Base-by-base conservation (phyloP, 305 asterid species). In the Fraxinus albicans region DNA sequence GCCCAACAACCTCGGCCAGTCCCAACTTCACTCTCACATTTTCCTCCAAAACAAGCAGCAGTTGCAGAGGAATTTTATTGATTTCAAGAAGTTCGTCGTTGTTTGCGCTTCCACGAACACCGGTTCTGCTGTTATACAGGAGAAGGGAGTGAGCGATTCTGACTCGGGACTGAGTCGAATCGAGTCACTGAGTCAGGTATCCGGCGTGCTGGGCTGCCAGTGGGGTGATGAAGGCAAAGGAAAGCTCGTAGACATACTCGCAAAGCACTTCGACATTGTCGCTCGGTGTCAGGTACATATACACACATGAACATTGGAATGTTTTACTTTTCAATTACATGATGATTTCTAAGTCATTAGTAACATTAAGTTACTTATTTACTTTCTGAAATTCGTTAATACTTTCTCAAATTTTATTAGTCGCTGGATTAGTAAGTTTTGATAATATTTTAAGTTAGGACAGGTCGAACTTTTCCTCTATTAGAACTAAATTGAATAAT, bases 191-290 rank as follows among this genome's bases (percentile, higher is more conserved):
- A 92, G 97, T 84, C 97, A 96, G 80, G 99, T 96, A 8, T 95
- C 99, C 1, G 99, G 98, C 55, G 98, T 95, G 58, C 89, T 96
- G 53, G 98, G 99, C 33, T 91, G 94, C 79, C 99, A 96, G 85
- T 96, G 98, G 99, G 99, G 99, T 13, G 99, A 96, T 87, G 99
- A 96, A 87, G 98, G 98, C 17, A 96, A 96, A 86, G 98, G 99
- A 33, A 96, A 96, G 85, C 98, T 95, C 70, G 98, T 96, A 6
- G 98, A 96, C 84, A 88, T 96, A 40, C 88, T 96, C 82, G 98
- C 99, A 10, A 87, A 92, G 84, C 97, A 94, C 77, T 96, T 95
- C 84, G 97, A 96, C 80, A 85, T 96, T 79, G 99, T 96, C 72
- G 98, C 99, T 83, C 97, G 99, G 15, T 96, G 98, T 82, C 99